Conservation (phyloP, 1,139 yeast species). For the Diutina scorzettiae region DNA sequence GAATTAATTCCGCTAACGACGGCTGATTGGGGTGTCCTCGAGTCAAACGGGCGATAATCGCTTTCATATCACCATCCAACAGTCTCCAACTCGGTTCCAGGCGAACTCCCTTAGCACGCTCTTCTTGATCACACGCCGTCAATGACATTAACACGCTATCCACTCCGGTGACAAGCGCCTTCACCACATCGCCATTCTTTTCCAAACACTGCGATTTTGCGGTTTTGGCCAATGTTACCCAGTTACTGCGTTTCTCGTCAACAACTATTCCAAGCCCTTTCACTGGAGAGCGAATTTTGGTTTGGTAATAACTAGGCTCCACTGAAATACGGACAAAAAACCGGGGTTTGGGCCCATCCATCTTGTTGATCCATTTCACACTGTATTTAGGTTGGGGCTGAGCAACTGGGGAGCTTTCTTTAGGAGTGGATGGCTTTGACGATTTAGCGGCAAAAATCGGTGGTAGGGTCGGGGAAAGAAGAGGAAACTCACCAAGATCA, state of each 20-base stretch:
- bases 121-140: background rate
- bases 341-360: slow-evolving; percentile 16
- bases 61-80: slow-evolving; percentile 1
- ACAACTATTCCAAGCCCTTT: slow-evolving; percentile 1
- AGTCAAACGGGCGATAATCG: background rate
- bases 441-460: slow-evolving; percentile 13
- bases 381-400: background rate
- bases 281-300: background rate
- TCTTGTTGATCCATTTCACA: slow-evolving; percentile 25
- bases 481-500: slow-evolving; percentile 15
- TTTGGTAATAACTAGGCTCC: slow-evolving; percentile 10
- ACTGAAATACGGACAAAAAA: slow-evolving; percentile 21
- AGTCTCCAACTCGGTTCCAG: slow-evolving; percentile 1
- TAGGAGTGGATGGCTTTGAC: slow-evolving; percentile 7
- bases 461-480: slow-evolving; percentile 28
- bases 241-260: background rate
- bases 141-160: background rate
- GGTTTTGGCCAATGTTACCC: background rate
- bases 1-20: background rate
- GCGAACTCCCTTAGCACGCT: background rate
- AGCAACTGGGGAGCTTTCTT: slow-evolving; percentile 3
- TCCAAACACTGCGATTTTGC: background rate
- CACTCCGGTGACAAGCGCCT: background rate
- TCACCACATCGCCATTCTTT: background rate
- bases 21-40: background rate